Evolutionary conservation across 2,329 filamentous ascomycete species (phyloP).

Genomic region (Ascochyta lentis): DNA sequence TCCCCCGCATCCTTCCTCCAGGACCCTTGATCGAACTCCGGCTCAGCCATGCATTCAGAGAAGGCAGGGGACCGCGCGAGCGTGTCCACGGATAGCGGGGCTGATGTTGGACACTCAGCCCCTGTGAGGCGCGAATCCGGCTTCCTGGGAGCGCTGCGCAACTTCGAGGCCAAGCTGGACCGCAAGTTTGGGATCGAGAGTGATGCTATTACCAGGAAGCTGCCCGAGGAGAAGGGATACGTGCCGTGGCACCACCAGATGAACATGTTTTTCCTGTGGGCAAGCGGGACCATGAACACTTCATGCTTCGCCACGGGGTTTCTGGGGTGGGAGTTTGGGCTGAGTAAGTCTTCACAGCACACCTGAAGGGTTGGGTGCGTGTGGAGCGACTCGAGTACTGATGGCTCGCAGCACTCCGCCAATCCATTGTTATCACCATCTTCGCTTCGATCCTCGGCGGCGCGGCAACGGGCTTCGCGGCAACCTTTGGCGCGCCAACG

Average conservation of each 20-base stretch:
- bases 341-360: conserved; percentile 36
- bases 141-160: conserved; percentile 25
- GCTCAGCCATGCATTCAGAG: conserved; percentile 21
- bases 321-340: conserved; percentile 57
- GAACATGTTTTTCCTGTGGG: conserved; percentile 54
- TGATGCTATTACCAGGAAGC: conserved; percentile 33
- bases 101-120: conserved; percentile 6
- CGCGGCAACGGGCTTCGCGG: conserved; percentile 50
- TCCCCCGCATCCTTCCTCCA: neutral
- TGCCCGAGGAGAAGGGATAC: conserved; percentile 36
- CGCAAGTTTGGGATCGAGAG: conserved; percentile 32
- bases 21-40: neutral
- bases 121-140: conserved; percentile 19
- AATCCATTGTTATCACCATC: conserved; percentile 52
- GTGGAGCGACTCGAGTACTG: conserved; percentile 2
- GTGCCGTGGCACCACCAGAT: conserved; percentile 37
- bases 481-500: conserved; percentile 52
- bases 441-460: conserved; percentile 52
- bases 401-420: conserved; percentile 42
- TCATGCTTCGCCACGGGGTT: conserved; percentile 51
- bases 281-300: conserved; percentile 52
- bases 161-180: conserved; percentile 30
- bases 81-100: conserved; percentile 15
- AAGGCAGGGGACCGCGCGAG: conserved; percentile 24
- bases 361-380: neutral